Evolutionary conservation across 768 basidiomycete species (phyloP), one percentile per base, ranked within the genome.

Genomic region (Tricholomella constricta): DNA sequence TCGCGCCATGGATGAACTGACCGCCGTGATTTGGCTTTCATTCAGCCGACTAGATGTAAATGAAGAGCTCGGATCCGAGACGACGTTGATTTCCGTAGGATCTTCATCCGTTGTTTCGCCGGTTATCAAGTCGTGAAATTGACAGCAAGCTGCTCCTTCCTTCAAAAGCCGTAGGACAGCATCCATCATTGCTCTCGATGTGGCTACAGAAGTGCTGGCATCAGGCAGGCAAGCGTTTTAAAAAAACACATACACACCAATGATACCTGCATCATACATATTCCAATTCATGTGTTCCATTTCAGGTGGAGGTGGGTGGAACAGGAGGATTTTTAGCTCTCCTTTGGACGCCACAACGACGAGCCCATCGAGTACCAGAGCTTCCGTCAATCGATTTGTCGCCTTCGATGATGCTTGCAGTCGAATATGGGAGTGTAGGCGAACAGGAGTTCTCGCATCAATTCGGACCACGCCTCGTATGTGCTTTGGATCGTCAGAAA

Each of bases 381-480:
- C 63, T 19, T 74, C 69, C 6, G 78, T 62, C 70, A 74, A 78
- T 19, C 72, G 69, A 50, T 83, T 81, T 22, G 80, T 76, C 0
- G 81, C 73, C 51, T 77, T 77, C 1, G 83, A 85, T 0, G 80
- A 76, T 6, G 83, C 80, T 58, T 81, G 80, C 3, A 88, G 66
- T 14, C 86, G 78, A 26, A 87, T 79, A 65, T 87, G 85, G 5
- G 81, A 85, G 58, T 86, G 84, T n/a, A 87, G 67, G 2, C 85
- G 72, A 26, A 84, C 73, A 4, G 75, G 50, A 2, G 71, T 75
- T 11, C 65, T 70, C 5, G 78, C 68, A 56, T 88, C 86, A 4
- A 86, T 75, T 29, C 86, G 72, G 44, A 86, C 73, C 46, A 76
- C 73, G 7, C 82, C 84, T 44, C 73, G 73, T 35, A 85, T 72